Evolutionary conservation across 2,329 filamentous ascomycete species (phyloP).

Genomic region (Colletotrichum euphorbiae): DNA sequence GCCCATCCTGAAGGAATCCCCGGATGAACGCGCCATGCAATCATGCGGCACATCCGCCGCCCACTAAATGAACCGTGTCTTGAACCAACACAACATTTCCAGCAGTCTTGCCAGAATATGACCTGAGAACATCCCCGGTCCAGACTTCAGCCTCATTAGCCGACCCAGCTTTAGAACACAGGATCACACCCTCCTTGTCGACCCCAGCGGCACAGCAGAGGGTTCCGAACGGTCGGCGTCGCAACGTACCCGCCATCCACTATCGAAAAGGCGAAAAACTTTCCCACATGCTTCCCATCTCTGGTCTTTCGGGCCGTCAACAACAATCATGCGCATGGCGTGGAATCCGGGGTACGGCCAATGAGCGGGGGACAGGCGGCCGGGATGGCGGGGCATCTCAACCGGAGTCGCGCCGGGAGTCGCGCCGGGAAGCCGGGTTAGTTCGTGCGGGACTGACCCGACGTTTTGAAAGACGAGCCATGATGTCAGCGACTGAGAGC

Average conservation of each 20-base stretch:
- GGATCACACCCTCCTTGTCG: background rate
- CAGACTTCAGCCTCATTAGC: conserved; percentile 6
- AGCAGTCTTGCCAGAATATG: too few species aligned
- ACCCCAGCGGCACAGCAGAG: background rate
- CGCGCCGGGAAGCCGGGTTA: background rate
- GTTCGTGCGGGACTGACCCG: background rate
- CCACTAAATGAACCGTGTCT: background rate
- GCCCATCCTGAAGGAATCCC: background rate
- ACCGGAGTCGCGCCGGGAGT: conserved; percentile 16
- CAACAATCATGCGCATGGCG: conserved; percentile 11
- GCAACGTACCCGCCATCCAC: background rate
- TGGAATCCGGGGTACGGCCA: conserved; percentile 13
- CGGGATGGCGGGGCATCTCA: conserved; percentile 10
- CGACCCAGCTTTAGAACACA: background rate
- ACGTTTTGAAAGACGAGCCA: background rate
- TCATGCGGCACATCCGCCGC: background rate
- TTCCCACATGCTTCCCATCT: background rate
- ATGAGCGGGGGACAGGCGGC: background rate
- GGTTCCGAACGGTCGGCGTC: background rate
- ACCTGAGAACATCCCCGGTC: background rate
- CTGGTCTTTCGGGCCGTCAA: conserved; percentile 11
- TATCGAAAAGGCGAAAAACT: background rate
- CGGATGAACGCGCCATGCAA: background rate
- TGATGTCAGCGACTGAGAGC: too few species aligned
- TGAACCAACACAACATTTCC: background rate